phyloP scores from a whole-genome alignment of 202 grass and related monocot genomes.

The Schoenoplectus tabernaemontani region DNA sequence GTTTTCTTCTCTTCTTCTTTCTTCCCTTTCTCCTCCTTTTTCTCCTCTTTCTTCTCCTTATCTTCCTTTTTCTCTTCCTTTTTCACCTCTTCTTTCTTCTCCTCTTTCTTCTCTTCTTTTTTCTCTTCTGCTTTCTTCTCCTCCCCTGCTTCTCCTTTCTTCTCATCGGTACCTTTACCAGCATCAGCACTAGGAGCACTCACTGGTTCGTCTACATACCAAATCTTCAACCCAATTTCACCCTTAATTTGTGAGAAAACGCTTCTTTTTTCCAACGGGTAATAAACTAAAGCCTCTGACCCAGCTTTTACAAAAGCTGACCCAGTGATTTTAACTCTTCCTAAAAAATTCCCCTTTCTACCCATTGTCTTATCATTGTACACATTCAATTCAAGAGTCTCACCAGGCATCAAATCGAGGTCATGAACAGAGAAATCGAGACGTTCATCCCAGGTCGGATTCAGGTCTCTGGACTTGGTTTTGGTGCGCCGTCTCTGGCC shows the following conservation, averaged over 20 bases:
- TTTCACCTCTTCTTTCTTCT: slow-evolving; percentile 39
- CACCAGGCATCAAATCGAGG: slow-evolving; percentile 38
- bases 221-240: slow-evolving; percentile 81
- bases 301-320: slow-evolving; percentile 43
- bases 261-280: slow-evolving; percentile 91
- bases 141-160: slow-evolving; percentile 27
- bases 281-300: slow-evolving; percentile 68
- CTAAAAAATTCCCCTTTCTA: slow-evolving; percentile 61
- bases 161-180: slow-evolving; percentile 25
- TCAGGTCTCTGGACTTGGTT: slow-evolving; percentile 71
- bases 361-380: slow-evolving; percentile 95
- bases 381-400: slow-evolving; percentile 88
- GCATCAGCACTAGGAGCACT: slow-evolving; percentile 20
- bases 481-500: slow-evolving; percentile 91
- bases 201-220: slow-evolving; percentile 64
- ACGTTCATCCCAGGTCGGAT: slow-evolving; percentile 79
- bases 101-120: slow-evolving; percentile 26
- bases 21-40: slow-evolving; percentile 47
- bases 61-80: slow-evolving; percentile 33
- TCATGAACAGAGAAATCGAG: slow-evolving; percentile 87
- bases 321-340: slow-evolving; percentile 79
- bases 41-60: slow-evolving; percentile 36
- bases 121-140: slow-evolving; percentile 37
- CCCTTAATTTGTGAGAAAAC: slow-evolving; percentile 98
- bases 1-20: slow-evolving; percentile 47